Percentiles rank a stretch among this genome's conserved stretches.
phyloP scores from a whole-genome alignment of 225 moss, liverwort and hornwort species.

The Asterella californica region DNA sequence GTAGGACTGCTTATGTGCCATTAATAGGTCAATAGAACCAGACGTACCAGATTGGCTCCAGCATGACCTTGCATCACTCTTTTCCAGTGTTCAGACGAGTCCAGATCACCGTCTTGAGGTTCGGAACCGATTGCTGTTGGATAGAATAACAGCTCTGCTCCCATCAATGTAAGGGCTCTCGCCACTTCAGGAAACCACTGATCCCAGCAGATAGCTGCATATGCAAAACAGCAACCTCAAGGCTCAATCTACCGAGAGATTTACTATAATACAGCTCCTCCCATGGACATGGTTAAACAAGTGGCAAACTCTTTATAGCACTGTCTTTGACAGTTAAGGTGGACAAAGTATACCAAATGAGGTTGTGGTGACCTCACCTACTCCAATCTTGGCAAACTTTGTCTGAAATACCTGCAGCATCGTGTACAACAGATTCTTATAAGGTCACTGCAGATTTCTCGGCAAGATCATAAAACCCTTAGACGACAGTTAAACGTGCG shows the following conservation, averaged over 20 bases:
- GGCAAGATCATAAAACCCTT: background rate
- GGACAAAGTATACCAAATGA: no score
- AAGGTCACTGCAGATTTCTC: background rate
- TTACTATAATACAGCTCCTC: no score
- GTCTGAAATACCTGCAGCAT: slow-evolving; percentile 65
- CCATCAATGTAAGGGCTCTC: slow-evolving; percentile 75
- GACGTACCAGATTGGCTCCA: slow-evolving; percentile 73
- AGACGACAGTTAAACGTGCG: no score
- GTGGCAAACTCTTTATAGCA: no score
- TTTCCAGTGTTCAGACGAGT: slow-evolving; percentile 85
- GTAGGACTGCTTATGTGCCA: background rate
- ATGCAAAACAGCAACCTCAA: background rate
- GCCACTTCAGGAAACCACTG: slow-evolving; percentile 97
- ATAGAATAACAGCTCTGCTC: slow-evolving; percentile 82
- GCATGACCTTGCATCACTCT: slow-evolving; percentile 98
- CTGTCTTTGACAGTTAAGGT: no score
- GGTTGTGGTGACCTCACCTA: slow-evolving; percentile 38
- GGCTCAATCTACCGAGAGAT: background rate
- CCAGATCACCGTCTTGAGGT: slow-evolving; percentile 71
- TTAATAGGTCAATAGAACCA: background rate
- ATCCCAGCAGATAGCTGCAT: slow-evolving; percentile 87
- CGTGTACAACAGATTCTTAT: background rate
- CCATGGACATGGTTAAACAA: background rate
- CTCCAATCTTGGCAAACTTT: slow-evolving; percentile 67
- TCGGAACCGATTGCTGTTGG: slow-evolving; percentile 88